Evolutionary conservation across 1,284 basidiomycete genomes (phyloP), one percentile per base, ranked within the genome.

Genomic region (Ceratobasidium sp.): DNA sequence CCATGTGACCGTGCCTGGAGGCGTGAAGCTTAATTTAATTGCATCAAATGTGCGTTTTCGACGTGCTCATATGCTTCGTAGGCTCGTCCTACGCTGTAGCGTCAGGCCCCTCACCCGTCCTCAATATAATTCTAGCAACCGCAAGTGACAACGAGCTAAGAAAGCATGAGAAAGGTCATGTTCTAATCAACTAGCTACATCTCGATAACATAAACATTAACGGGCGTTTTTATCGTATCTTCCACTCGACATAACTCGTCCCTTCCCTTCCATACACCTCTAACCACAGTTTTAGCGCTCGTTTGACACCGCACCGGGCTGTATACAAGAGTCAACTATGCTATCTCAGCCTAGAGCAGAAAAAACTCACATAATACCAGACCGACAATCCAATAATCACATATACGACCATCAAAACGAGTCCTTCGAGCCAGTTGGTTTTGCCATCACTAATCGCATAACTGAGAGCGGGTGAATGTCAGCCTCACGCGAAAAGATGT

Each of bases 391-490:
- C 77, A 64, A 78, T 71, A 26, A 78, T 79, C 28, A 79, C 67
- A 81, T 83, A 84, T 87, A 82, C 83, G 92, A 91, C 89, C 86
- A 94, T 92, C 20, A 94, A 86, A 81, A 94, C 91, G 82, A 91
- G 88, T 3, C 93, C 93, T 78, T 83, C 80, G 26, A 81, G 67
- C 81, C 77, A 80, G 76, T 81, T 80, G 67, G 73, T 79, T 39
- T 77, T 81, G 18, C 81, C 79, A 55, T 80, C 79, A 40, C 68
- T 70, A 20, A 79, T 78, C n/a, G 78, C 77, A 51, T 78, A 79
- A 71, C 68, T 69, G 23, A 69, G 77, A 51, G 68, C 61, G 15
- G 79, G 40, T 23, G 78, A 49, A 61, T 12, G 56, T 55, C 58
- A 73, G 18, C 20, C 33, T 7, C 3, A 3, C 58, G 5, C 56